Evolutionary conservation across 345 rosid genomes (phyloP).

Genomic region (Camelina sativa): DNA sequence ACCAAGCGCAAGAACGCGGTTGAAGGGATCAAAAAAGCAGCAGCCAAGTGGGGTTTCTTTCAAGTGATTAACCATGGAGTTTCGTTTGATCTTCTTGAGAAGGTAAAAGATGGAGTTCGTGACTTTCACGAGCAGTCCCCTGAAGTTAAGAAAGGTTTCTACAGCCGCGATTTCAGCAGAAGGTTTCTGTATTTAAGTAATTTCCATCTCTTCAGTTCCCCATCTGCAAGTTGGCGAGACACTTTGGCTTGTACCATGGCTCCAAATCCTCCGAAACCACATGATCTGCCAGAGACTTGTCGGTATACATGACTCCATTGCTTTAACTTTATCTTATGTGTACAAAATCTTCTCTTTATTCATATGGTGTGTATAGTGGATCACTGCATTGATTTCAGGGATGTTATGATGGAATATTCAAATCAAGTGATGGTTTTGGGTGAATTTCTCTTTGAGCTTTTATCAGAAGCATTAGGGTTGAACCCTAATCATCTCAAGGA

Average conservation of each 20-base stretch:
- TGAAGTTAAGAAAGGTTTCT: conserved; percentile 29
- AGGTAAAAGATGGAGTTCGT: conserved; percentile 36
- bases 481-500: conserved; percentile 47
- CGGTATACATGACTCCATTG: conserved; percentile 33
- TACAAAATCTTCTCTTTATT: background rate
- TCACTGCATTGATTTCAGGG: conserved; percentile 40
- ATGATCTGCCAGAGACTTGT: conserved; percentile 44
- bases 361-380: background rate
- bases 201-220: conserved; percentile 42
- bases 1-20: background rate
- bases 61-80: conserved; percentile 45
- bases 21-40: conserved; percentile 24
- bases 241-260: conserved; percentile 36
- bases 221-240: conserved; percentile 53
- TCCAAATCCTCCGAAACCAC: conserved; percentile 41
- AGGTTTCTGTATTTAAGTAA: conserved; percentile 36
- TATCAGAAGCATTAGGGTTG: conserved; percentile 66
- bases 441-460: conserved; percentile 45
- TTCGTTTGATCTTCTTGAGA: conserved; percentile 25
- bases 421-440: conserved; percentile 47
- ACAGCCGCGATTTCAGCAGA: conserved; percentile 31
- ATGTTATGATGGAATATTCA: conserved; percentile 51
- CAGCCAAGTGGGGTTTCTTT: conserved; percentile 45
- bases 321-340: background rate
- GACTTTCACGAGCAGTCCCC: conserved; percentile 40